Evolutionary conservation across 176 grass and related monocot genomes (phyloP), one percentile per base, ranked within the genome.

Genomic region (Paspalum notatum): DNA sequence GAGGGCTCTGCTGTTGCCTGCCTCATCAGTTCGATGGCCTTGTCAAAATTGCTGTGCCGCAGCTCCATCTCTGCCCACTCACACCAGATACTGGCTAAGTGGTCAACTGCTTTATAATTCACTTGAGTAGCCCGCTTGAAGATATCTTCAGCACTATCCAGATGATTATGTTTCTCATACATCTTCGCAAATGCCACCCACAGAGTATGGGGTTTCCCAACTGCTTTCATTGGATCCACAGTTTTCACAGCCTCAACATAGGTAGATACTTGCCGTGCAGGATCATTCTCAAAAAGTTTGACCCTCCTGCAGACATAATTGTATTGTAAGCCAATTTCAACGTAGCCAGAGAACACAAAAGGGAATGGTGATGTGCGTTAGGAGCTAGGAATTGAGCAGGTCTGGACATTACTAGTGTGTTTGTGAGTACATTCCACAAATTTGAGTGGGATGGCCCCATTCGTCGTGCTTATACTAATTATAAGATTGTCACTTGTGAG

Each of bases 181-280:
- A 97, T 81, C 74, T 86, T 90, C 50, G 93, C 88, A 86, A 97
- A 95, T 38, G 85, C 62, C 75, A 97, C 79, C 93, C 93, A 97
- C 43, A 92, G 72, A 40, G 93, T 97, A 77, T 93, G 93, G 14
- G 93, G 93, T 57, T 96, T 97, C 43, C 93, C 93, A 56, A 90
- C 93, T 41, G 93, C 93, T 41, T 97, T 97, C 90, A 90, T 90
- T 9, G 93, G 93, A 66, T 97, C 93, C 26, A 97, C 85, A 46
- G 90, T 97, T 87, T 87, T 97, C 53, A 97, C 93, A 45, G 93
- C 93, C 75, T 97, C 93, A 49, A 88, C 91, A 81, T 97, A 97
- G 43, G 90, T 97, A 1, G 78, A 80, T 65, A 89, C 93, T 67
- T 97, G 90, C 76, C 72, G 88, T 60, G 78, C 75, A 58, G 90